Evolutionary conservation across 116 monocot genomes (phyloP).

Genomic region (Dioscorea cayenensis): DNA sequence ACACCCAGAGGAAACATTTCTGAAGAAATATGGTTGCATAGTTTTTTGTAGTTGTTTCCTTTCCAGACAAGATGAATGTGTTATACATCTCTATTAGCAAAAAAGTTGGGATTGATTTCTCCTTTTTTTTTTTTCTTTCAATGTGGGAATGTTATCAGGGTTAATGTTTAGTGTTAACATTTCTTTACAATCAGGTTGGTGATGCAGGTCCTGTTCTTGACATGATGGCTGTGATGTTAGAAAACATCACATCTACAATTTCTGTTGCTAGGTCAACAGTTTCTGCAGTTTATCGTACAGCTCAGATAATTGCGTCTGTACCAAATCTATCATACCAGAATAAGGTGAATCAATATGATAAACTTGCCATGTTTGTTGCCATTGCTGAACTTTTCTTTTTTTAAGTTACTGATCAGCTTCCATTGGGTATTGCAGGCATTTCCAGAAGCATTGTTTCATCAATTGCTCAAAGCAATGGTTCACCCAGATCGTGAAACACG

Average conservation of each 20-base stretch:
- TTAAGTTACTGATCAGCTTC: background rate
- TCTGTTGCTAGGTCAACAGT: conserved; percentile 71
- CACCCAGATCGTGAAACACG: conserved; percentile 78
- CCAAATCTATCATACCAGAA: conserved; percentile 83
- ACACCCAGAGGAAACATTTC: background rate
- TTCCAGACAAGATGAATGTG: background rate
- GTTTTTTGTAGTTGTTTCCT: background rate
- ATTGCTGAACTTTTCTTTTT: background rate
- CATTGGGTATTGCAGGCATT: conserved; percentile 49
- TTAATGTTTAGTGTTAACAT: background rate
- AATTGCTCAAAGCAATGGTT: conserved; percentile 74
- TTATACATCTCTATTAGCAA: background rate
- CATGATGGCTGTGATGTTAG: conserved; percentile 76
- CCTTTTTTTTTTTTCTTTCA: background rate
- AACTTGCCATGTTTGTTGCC: background rate
- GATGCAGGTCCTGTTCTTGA: conserved; percentile 94
- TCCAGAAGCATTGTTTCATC: conserved; percentile 86
- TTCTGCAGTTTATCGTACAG: conserved; percentile 77
- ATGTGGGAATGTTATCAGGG: background rate
- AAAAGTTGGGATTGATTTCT: background rate
- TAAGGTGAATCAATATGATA: conserved; percentile 42
- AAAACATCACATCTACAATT: conserved; percentile 52
- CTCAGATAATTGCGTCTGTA: conserved; percentile 83
- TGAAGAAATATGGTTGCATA: background rate
- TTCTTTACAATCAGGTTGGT: conserved; percentile 53